Conservation (phyloP, 73 alveolate species). For the Tetrahymena elliotti region DNA sequence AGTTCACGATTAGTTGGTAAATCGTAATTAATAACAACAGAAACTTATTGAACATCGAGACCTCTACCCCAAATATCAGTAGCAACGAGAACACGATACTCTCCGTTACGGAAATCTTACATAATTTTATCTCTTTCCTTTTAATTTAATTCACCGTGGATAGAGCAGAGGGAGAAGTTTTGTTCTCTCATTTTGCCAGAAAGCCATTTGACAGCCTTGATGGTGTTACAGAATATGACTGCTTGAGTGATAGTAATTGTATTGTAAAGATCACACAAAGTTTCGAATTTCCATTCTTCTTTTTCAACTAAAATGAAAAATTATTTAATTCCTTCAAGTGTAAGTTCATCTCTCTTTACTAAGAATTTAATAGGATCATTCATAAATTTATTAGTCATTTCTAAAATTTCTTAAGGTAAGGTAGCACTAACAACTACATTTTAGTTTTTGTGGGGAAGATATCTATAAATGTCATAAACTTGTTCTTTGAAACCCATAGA, state of each 20-base stretch:
- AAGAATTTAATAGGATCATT: constrained; percentile 94
- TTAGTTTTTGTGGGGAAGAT: constrained; percentile 90
- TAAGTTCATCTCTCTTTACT: constrained; percentile 96
- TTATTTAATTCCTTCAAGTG: constrained; percentile 97
- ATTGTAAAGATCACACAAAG: constrained; percentile 95
- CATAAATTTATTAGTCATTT: constrained; percentile 86
- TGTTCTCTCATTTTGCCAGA: constrained; percentile 90
- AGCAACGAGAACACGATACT: constrained; percentile 69
- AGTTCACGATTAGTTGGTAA: constrained; percentile 93
- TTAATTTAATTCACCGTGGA: constrained; percentile 95
- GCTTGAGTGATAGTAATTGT: constrained; percentile 91
- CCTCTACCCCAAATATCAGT: constrained; percentile 98
- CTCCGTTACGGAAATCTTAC: constrained; percentile 84
- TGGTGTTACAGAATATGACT: constrained; percentile 90
- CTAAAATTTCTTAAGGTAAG: constrained; percentile 92
- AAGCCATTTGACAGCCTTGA: constrained; percentile 92
- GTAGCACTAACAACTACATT: constrained; percentile 95
- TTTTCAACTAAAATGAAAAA: constrained; percentile 86
- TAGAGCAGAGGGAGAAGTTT: constrained; percentile 82
- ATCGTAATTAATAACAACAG: constrained; percentile 92
- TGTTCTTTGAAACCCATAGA: constrained; percentile 92
- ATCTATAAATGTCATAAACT: constrained; percentile 94
- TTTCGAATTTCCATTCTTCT: constrained; percentile 89
- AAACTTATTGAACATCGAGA: constrained; percentile 94
- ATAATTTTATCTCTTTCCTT: constrained; percentile 94